Evolutionary conservation across 192 early-diverging fungal genomes (phyloP), one percentile per base, ranked within the genome.

Genomic region (Coemansia sp.): DNA sequence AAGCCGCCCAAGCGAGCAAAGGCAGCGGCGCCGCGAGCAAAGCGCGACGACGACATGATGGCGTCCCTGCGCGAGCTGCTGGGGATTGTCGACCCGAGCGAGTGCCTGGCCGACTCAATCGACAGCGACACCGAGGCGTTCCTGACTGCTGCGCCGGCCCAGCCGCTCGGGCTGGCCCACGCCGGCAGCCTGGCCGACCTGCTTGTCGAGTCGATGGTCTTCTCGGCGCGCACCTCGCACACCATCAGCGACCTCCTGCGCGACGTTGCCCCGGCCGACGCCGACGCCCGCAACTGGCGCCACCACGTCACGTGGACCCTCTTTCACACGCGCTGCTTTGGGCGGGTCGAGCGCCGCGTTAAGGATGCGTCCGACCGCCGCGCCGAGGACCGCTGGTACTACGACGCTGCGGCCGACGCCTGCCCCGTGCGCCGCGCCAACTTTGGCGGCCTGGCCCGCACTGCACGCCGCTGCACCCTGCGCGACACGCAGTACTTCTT

Each of bases 401-500:
- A 84, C 53, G 83, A 84, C 26, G 74, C 83, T 3, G 61, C 70
- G 18, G 58, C 57, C 34, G 83, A 84, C 52, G 69, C 66, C 18
- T 77, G 77, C 69, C 34, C 41, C 38, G 65, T 65, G 62, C 77
- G 83, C 36, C 61, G 75, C 7, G 77, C 66, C 34, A 81, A 72
- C 66, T 84, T 79, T 77, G 77, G 75, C 55, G 78, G 83, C 2
- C 68, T 84, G 23, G 83, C 77, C 61, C 71, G 83, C 34, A 80
- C 83, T 2, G 83, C 83, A 33, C 65, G 83, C 31, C 70, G 77
- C 25, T 84, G 83, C 71, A 84, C 83, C 6, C 83, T 84, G 69
- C 79, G 77, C 62, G 83, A 84, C 64, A 84, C 65, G 39, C 83
- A 84, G 67, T 84, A 84, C 67, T 84, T 76, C 31, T 84, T 80